Evolutionary conservation across 106 monocot genomes (phyloP).

Genomic region (Platanthera zijinensis): DNA sequence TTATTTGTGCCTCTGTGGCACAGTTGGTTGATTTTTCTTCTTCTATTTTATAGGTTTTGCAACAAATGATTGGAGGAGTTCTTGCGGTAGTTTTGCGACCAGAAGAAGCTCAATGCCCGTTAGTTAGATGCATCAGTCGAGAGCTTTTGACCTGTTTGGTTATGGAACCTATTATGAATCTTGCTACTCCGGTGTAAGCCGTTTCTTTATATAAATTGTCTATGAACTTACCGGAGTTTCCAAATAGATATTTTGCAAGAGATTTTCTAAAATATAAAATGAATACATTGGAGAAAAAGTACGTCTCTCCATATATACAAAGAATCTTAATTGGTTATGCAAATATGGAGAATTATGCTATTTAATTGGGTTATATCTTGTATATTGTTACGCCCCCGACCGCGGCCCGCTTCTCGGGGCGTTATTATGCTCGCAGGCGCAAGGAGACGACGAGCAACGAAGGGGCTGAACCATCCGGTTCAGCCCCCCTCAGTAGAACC

Average conservation of each 20-base stretch:
- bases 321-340: neutral
- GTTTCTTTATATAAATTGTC: constrained; percentile 2
- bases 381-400: too few species aligned
- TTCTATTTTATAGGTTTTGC: constrained; percentile 62
- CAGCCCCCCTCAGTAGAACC: too few species aligned
- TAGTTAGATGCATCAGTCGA: constrained; percentile 60
- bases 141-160: constrained; percentile 84
- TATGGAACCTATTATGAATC: constrained; percentile 76
- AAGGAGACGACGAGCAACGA: too few species aligned
- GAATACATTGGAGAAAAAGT: neutral
- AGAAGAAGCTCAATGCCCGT: constrained; percentile 70
- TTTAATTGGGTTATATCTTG: neutral
- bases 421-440: too few species aligned
- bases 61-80: constrained; percentile 76
- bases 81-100: constrained; percentile 61
- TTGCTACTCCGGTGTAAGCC: constrained; percentile 81
- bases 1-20: neutral
- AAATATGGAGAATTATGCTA: neutral
- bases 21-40: constrained; percentile 10
- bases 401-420: too few species aligned
- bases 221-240: neutral
- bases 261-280: neutral
- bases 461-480: too few species aligned
- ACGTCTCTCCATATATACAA: neutral
- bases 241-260: neutral